These are phyloP conservation scores for Pseudisothecium myosuroides DNA, from an alignment of 225 moss, liverwort and hornwort species.

Conservation along the genomic window DNA sequence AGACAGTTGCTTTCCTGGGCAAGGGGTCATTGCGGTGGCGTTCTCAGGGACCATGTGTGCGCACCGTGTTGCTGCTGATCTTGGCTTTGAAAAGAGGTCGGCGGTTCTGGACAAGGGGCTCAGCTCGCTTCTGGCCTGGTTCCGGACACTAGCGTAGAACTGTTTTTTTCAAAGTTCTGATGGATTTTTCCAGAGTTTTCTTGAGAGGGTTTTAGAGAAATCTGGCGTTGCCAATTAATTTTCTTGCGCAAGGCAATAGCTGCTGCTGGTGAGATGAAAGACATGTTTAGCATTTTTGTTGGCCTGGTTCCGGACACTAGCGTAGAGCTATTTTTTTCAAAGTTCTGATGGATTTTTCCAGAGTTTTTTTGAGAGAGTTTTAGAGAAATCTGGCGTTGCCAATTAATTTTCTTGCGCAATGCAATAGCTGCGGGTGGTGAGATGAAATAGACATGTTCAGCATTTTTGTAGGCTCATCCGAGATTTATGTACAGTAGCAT, in stretches of 20 bases:
- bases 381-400: not conserved
- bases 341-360: not conserved
- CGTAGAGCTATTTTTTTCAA: not conserved
- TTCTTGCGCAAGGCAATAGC: not conserved
- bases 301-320: too few relatives aligned
- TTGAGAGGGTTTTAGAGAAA: not conserved
- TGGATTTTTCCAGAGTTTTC: not conserved
- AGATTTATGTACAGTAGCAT: not conserved
- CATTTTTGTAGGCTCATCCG: not conserved
- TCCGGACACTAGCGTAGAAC: slow-evolving; percentile 58
- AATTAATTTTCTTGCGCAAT: not conserved
- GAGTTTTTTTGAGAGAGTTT: not conserved
- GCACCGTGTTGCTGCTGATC: slow-evolving; percentile 85
- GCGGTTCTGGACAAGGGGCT: slow-evolving; percentile 58
- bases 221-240: not conserved
- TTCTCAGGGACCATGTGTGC: slow-evolving; percentile 97
- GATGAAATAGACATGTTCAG: not conserved
- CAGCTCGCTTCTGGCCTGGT: slow-evolving; percentile 71
- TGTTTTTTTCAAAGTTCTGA: not conserved
- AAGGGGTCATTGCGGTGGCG: slow-evolving; percentile 91
- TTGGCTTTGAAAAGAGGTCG: slow-evolving; percentile 67
- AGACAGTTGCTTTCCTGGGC: slow-evolving; percentile 93
- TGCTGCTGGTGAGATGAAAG: not conserved
- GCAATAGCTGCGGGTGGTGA: not conserved
- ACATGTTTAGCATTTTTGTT: not conserved